These are phyloP conservation scores for Heterobasidion occidentale DNA, from an alignment of 1,284 basidiomycete genomes.

Conservation along the genomic window DNA sequence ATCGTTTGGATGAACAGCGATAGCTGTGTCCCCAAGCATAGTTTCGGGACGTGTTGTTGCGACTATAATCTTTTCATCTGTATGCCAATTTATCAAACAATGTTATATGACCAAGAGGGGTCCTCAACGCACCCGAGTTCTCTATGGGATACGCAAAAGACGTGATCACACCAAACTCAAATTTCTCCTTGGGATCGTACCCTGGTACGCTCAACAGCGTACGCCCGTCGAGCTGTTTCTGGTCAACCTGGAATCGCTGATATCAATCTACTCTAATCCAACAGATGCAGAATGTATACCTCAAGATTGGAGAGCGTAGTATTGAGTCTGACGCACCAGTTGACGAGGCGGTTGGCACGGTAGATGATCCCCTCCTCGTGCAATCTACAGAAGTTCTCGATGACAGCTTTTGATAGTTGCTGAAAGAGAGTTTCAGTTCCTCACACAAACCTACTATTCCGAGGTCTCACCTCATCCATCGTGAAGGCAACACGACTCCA, in stretches of 20 bases:
- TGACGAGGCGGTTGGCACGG: constrained; percentile 94
- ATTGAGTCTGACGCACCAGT: constrained; percentile 97
- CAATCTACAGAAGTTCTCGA: constrained; percentile 87
- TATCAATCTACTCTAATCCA: neutral
- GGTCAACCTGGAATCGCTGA: constrained; percentile 66
- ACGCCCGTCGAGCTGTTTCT: constrained; percentile 85
- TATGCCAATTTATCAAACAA: neutral
- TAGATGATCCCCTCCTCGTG: constrained; percentile 95
- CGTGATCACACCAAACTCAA: constrained; percentile 96
- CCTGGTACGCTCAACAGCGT: constrained; percentile 90
- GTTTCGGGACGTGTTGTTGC: constrained; percentile 99
- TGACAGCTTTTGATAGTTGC: constrained; percentile 80
- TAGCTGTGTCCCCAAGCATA: constrained; percentile 96
- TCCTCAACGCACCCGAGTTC: constrained; percentile 50
- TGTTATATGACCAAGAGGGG: neutral
- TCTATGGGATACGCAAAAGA: constrained; percentile 94
- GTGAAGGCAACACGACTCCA: constrained; percentile 95
- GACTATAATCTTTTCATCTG: constrained; percentile 88
- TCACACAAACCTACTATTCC: neutral
- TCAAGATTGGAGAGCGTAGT: constrained; percentile 97
- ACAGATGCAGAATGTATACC: constrained; percentile 27
- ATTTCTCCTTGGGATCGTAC: constrained; percentile 89
- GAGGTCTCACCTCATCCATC: constrained; percentile 72
- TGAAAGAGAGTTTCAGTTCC: constrained; percentile 21
- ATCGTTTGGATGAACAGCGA: constrained; percentile 96